A percentile compares a stretch with the other conserved stretches of the same genome.
Conservation (phyloP, 2,329 filamentous ascomycete species). For the Lasiodiplodia hormozganensis region DNA sequence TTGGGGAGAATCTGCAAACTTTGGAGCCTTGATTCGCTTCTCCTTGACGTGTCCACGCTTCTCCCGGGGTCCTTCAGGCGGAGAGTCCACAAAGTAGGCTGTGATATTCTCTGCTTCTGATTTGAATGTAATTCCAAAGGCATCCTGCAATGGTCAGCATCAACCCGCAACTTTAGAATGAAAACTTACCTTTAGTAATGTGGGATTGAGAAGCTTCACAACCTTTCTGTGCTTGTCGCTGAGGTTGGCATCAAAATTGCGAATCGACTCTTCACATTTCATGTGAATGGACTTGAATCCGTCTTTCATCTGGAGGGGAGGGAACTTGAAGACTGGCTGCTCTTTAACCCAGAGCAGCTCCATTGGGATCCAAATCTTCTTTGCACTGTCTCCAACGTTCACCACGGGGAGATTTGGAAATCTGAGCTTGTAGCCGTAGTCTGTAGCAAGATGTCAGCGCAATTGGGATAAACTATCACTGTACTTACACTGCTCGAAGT, state of each 20-base stretch:
- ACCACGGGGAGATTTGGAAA: background rate
- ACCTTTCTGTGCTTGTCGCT: background rate
- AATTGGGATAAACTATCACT: background rate
- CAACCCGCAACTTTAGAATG: too few species aligned
- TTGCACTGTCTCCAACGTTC: background rate
- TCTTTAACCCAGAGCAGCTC: slow-evolving; percentile 14
- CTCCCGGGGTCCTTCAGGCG: background rate
- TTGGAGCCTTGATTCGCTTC: background rate
- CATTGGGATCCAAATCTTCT: background rate
- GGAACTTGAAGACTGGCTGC: background rate
- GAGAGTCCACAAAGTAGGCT: background rate
- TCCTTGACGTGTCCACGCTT: background rate
- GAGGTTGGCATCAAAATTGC: background rate
- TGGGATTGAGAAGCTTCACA: background rate
- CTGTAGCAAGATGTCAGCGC: background rate
- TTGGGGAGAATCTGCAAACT: background rate
- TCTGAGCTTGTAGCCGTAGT: background rate
- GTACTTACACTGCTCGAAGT: background rate
- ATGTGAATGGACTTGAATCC: background rate
- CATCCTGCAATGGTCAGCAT: background rate
- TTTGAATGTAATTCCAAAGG: background rate
- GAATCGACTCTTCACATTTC: background rate
- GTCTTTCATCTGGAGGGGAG: background rate
- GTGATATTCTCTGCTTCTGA: background rate
- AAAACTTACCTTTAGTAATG: background rate